Conservation (phyloP, 768 basidiomycete genomes). For the Termitomyces sp. region DNA sequence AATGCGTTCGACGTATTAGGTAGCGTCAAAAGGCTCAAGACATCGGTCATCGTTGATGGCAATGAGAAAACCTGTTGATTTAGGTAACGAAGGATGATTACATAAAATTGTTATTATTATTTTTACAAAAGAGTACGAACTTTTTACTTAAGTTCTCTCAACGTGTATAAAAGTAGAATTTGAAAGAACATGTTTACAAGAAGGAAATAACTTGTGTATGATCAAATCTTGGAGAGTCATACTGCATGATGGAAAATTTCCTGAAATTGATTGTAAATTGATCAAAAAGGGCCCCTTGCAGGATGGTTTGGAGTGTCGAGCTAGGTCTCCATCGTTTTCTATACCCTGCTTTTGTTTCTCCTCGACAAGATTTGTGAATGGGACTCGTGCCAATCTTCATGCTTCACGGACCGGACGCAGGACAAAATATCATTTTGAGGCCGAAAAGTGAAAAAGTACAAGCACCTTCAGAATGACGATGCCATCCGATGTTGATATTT, state of each 20-base stretch:
- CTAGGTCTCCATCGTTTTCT: not conserved
- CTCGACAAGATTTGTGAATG: not conserved
- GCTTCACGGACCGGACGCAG: not conserved
- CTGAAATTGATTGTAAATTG: no score
- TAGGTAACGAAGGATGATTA: not conserved
- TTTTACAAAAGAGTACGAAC: not conserved
- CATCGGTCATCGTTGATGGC: constrained; percentile 14
- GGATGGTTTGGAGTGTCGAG: no score
- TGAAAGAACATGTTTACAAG: not conserved
- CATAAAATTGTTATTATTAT: not conserved
- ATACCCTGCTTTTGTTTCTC: not conserved
- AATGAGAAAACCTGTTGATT: not conserved
- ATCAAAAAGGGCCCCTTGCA: no score
- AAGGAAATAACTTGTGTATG: no score
- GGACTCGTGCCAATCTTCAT: not conserved
- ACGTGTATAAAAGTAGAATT: not conserved
- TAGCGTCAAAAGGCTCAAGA: constrained; percentile 40
- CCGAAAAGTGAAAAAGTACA: not conserved
- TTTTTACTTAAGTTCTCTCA: no score
- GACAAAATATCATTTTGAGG: not conserved
- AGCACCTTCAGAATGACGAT: not conserved
- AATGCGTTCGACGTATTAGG: constrained; percentile 52
- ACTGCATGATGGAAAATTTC: no score
- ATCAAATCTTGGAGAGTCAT: no score
- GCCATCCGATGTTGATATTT: no score